These are phyloP conservation scores for Phialophora macrospora DNA, from an alignment of 2,329 filamentous ascomycete genomes.

Conservation along the genomic window DNA sequence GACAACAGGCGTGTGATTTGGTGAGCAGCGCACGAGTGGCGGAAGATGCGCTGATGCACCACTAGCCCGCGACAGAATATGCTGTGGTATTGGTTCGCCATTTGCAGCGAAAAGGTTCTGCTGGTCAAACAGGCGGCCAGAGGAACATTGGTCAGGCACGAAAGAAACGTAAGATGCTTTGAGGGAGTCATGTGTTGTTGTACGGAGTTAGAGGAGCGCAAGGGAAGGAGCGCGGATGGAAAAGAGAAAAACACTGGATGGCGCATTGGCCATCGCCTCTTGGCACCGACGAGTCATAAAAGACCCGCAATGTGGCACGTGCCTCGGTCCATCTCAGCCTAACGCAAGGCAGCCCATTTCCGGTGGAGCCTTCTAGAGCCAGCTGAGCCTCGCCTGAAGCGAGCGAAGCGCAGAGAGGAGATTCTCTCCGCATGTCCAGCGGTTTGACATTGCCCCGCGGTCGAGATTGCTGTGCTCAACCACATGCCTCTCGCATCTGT, in stretches of 20 bases:
- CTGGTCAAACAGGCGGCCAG: constrained; percentile 2
- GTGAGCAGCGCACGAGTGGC: constrained; percentile 18
- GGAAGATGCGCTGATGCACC: constrained; percentile 3
- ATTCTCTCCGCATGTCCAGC: no score
- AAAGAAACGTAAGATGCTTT: not conserved
- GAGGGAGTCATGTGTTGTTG: constrained; percentile 2
- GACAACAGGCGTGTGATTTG: constrained; percentile 20
- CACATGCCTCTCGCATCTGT: not conserved
- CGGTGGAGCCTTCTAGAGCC: not conserved
- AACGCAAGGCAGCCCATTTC: not conserved
- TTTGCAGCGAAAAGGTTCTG: not conserved
- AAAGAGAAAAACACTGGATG: not conserved
- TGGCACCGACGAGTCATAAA: not conserved
- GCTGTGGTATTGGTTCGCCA: not conserved
- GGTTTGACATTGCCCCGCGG: not conserved
- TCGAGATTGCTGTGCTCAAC: not conserved
- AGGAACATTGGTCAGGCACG: not conserved
- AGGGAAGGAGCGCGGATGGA: not conserved
- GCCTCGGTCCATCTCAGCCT: not conserved
- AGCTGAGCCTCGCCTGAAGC: not conserved
- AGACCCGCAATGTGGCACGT: not conserved
- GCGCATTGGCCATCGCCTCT: not conserved
- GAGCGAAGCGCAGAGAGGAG: not conserved
- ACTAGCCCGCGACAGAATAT: not conserved
- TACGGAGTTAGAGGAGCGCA: not conserved